These are phyloP conservation scores for Halenospora varia DNA, from an alignment of 495 filamentous ascomycete genomes.

Conservation along the genomic window DNA sequence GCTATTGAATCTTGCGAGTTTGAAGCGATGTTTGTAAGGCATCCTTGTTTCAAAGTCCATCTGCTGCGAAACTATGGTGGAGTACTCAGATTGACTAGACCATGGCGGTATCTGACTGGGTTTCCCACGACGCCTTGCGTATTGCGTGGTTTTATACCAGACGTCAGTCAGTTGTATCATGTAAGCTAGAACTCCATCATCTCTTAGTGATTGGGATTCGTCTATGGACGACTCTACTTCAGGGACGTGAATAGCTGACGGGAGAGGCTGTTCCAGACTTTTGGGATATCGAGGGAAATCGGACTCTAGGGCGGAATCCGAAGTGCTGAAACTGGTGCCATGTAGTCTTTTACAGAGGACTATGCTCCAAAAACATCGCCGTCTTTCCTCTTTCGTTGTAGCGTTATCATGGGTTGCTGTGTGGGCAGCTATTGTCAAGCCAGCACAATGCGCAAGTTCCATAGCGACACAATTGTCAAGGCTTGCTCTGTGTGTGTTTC, in stretches of 20 bases:
- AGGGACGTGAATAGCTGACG: background rate
- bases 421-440: conserved; percentile 37
- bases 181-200: conserved; percentile 45
- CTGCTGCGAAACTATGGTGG: conserved; percentile 41
- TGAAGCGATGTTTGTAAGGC: conserved; percentile 43
- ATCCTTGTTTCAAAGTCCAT: conserved; percentile 46
- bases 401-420: conserved; percentile 21
- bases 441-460: conserved; percentile 41
- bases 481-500: conserved; percentile 41
- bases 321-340: conserved; percentile 37
- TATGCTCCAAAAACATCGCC: conserved; percentile 47
- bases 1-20: conserved; percentile 37
- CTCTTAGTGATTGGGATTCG: too few species aligned
- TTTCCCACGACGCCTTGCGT: conserved; percentile 41
- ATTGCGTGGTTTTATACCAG: conserved; percentile 39
- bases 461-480: conserved; percentile 46
- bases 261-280: conserved; percentile 27
- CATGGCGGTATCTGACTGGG: conserved; percentile 43
- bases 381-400: conserved; percentile 35
- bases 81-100: conserved; percentile 45
- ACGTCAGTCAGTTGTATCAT: conserved; percentile 42
- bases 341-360: conserved; percentile 43
- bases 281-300: conserved; percentile 31
- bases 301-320: conserved; percentile 33
- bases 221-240: too few species aligned